A percentile compares a stretch with the other conserved stretches of the same genome.
Evolutionary conservation across 2,329 filamentous ascomycete genomes (phyloP).

Genomic region (Ceratocystis colombiana): DNA sequence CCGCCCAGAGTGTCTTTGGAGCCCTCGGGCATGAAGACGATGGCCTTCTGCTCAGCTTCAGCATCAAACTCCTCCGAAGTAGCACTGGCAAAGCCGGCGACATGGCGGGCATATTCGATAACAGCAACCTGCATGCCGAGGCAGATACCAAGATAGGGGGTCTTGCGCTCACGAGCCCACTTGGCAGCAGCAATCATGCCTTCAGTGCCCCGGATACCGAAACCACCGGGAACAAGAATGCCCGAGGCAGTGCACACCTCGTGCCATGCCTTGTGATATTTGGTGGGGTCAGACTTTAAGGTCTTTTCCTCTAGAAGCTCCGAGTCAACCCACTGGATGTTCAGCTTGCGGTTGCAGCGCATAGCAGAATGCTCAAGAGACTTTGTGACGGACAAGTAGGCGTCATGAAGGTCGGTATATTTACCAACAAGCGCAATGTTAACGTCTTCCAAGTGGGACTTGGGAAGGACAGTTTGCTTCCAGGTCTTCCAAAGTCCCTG

Average conservation of each 20-base stretch:
- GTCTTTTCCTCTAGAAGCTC: constrained; percentile 66
- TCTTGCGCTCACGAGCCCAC: constrained; percentile 73
- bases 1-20: constrained; percentile 53
- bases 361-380: constrained; percentile 85
- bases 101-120: constrained; percentile 72
- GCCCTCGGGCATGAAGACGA: constrained; percentile 85
- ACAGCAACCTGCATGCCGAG: constrained; percentile 89
- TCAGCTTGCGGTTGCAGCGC: constrained; percentile 68
- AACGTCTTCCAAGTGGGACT: constrained; percentile 58
- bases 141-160: constrained; percentile 81
- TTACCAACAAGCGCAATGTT: constrained; percentile 85
- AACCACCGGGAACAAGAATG: constrained; percentile 61
- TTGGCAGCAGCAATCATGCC: constrained; percentile 85
- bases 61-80: constrained; percentile 48
- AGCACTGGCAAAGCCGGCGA: constrained; percentile 52
- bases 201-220: constrained; percentile 70
- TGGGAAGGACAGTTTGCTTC: constrained; percentile 58
- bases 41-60: constrained; percentile 54
- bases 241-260: constrained; percentile 59
- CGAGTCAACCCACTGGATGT: constrained; percentile 75
- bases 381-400: constrained; percentile 76
- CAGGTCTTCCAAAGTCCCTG: constrained; percentile 65
- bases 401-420: constrained; percentile 75
- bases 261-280: constrained; percentile 81
- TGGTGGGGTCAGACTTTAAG: constrained; percentile 52